These are phyloP conservation scores for Colletotrichum tanaceti DNA, from an alignment of 2,329 filamentous ascomycete species.

Conservation along the genomic window DNA sequence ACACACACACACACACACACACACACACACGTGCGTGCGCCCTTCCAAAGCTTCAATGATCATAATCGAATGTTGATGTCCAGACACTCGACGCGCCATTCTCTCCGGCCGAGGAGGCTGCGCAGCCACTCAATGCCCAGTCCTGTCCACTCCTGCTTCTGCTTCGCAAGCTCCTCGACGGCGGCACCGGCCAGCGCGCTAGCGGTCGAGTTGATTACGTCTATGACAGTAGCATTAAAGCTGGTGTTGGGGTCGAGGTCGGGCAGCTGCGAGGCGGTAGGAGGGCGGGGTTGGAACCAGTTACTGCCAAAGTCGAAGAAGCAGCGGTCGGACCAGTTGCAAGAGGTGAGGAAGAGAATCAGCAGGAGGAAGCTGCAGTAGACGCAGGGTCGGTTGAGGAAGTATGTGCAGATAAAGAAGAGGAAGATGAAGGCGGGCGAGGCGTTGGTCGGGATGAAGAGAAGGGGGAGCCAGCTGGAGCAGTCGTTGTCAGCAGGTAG, in stretches of 20 bases:
- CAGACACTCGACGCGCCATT: slow-evolving; percentile 92
- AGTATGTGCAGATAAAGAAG: slow-evolving; percentile 93
- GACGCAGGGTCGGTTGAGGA: slow-evolving; percentile 94
- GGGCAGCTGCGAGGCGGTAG: slow-evolving; percentile 48
- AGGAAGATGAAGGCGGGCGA: slow-evolving; percentile 87
- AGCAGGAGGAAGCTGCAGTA: slow-evolving; percentile 97
- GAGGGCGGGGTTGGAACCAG: slow-evolving; percentile 88
- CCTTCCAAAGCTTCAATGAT: slow-evolving; percentile 36
- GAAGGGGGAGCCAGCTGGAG: slow-evolving; percentile 82
- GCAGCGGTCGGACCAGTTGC: slow-evolving; percentile 88
- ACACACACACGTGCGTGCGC: background rate
- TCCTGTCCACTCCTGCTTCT: slow-evolving; percentile 75
- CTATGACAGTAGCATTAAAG: slow-evolving; percentile 63
- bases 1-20: background rate
- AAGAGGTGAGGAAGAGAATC: slow-evolving; percentile 92
- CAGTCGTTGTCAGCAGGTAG: slow-evolving; percentile 25
- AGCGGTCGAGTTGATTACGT: slow-evolving; percentile 76
- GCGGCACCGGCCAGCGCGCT: slow-evolving; percentile 74
- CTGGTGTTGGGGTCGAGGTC: slow-evolving; percentile 47
- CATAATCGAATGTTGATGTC: slow-evolving; percentile 85
- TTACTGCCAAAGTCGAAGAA: slow-evolving; percentile 94
- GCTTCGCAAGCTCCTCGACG: slow-evolving; percentile 68
- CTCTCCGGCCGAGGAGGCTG: slow-evolving; percentile 81
- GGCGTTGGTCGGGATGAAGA: slow-evolving; percentile 89
- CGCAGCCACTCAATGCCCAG: slow-evolving; percentile 88